Conservation (phyloP, 2,329 filamentous ascomycete species). For the Botryotinia calthae region DNA sequence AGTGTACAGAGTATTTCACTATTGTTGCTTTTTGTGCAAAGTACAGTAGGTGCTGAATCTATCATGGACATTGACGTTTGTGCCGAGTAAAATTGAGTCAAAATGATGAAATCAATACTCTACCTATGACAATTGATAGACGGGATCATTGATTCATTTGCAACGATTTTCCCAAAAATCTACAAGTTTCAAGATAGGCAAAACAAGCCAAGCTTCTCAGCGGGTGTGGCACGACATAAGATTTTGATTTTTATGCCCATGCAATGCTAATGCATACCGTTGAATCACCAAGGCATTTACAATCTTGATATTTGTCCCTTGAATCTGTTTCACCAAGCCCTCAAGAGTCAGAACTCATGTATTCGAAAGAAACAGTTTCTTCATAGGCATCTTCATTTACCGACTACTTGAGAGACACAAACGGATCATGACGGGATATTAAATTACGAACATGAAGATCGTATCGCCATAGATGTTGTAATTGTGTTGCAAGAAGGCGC, state of each 20-base stretch:
- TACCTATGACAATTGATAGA: neutral
- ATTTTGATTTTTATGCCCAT: constrained; percentile 8
- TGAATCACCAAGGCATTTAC: constrained; percentile 3
- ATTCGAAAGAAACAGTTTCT: neutral
- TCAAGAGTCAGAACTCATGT: neutral
- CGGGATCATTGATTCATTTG: neutral
- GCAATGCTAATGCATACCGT: neutral
- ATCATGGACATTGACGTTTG: neutral
- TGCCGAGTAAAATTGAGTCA: neutral
- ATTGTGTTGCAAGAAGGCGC: neutral
- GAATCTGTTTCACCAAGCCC: neutral
- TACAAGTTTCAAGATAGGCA: neutral
- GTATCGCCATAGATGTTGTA: constrained; percentile 8
- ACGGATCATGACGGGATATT: neutral
- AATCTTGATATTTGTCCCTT: neutral
- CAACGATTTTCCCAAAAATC: neutral
- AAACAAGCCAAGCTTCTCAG: neutral
- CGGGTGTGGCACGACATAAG: neutral
- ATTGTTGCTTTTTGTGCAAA: neutral
- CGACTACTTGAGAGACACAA: neutral
- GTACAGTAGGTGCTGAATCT: neutral
- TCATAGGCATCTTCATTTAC: neutral
- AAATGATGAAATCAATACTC: neutral
- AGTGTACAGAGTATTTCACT: neutral
- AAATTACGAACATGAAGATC: constrained; percentile 7